Base-by-base conservation (phyloP, 805 yeast species). In the Candida chilensis region DNA sequence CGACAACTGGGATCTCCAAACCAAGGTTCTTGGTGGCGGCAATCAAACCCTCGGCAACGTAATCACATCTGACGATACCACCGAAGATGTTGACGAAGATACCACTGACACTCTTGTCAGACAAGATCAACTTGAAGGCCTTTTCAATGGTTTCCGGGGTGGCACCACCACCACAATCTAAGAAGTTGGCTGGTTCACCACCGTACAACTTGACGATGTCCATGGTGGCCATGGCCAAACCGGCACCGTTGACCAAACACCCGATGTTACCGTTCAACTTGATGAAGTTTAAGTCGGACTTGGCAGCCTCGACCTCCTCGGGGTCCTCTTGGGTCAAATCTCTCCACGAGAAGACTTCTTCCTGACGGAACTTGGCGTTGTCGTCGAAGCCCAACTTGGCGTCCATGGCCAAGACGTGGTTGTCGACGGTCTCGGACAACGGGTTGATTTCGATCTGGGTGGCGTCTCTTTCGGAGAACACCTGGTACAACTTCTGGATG, bases 91-190 rank as follows among this genome's bases (percentile, higher is more conserved):
- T 92, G 54, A 92, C 97, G 48, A 92, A 90, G 58, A 92, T 92
- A 54, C 96, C 95, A 50, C 83, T 76, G 44, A 92, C 96, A 50
- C 78, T 75, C 52, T 75, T 64, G 67, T 92, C 96, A 37, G 92
- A 73, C 54, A 94, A 68, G 51, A 92, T 90, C 60, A 92, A 75
- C 64, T 78, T 81, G 70, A 92, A 90, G 34, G 97, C 99, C 64
- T 82, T 82, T 69, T 88, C 94, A 54, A 92, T 92, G 51, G 98
- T 90, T 64, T 85, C 83, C 44, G 97, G 96, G 40, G 97, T 92
- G 48, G 99, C 98, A 61, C 96, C 95, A 71, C 99, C 99, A 71
- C 99, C 99, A 64, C 96, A 92, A 71, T 92, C 99, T 58, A 92
- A 76, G 76, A 92, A 92, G 74, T 92, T 92, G 43, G 98, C 99